Evolutionary conservation across 768 basidiomycete genomes (phyloP), one percentile per base, ranked within the genome.

Genomic region (Inosperma sp.): DNA sequence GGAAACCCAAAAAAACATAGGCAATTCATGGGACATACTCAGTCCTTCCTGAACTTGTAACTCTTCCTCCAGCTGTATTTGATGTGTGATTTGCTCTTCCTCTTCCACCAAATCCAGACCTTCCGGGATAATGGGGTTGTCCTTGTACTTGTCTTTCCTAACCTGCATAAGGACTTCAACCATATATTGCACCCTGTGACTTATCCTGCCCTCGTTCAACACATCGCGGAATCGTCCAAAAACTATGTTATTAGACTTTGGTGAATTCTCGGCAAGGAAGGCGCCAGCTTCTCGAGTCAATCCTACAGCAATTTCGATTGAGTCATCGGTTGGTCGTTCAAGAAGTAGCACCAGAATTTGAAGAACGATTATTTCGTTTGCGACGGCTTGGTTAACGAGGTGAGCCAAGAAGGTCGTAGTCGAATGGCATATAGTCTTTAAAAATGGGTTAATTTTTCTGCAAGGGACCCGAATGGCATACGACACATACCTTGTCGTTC

Each of bases 131-230:
- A 93, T 83, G 14, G 94, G 94, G 66, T 99, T 98, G 64, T 98
- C 96, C 77, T 98, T 98, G 77, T 91, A 98, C 69, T 93, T 94
- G 75, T 99, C 96, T 74, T 96, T 97, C 59, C 96, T 79, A 7
- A 96, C 91, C 70, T 98, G 96, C 91, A 99, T 98, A 40, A 98
- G 77, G 3, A 98, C 96, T 71, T 98, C 96, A 59, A 99, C 92
- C 96, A 97, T 97, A 70, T 97, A 99, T 65, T 98, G 96, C 23
- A 95, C 91, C 59, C 96, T 83, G 59, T 98, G 93, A 62, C 90
- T 93, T 67, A 99, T 95, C 36, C 79, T 74, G 21, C 93, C 93
- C 67, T 98, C 96, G 68, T 98, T 96, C 27, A 99, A 74, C 7
- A 97, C 93, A 1, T 92, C 91, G 39, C 96, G 86, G 82, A 98